Percentiles rank a stretch among this genome's conserved stretches.
These are phyloP conservation scores for Yarrowia divulgata DNA, from an alignment of 805 yeast species.

Conservation along the genomic window DNA sequence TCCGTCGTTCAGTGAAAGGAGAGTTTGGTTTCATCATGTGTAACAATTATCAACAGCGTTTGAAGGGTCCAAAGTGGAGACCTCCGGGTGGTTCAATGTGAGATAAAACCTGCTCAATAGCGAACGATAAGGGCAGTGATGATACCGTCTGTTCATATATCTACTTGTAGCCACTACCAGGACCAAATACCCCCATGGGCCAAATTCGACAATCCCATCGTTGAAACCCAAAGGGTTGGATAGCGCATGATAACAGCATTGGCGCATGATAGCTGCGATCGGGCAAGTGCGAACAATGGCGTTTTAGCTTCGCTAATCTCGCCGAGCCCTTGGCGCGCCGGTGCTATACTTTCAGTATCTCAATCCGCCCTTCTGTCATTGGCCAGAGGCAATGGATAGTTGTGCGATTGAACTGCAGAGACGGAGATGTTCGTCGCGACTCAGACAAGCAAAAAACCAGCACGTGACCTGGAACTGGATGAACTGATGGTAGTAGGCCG, in stretches of 20 bases:
- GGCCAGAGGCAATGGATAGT: not conserved
- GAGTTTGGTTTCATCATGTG: not conserved
- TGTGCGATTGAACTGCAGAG: not conserved
- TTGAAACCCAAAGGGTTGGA: not conserved
- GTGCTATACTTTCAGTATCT: not conserved
- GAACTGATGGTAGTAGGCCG: not conserved
- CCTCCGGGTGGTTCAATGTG: not conserved
- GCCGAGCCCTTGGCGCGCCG: too few species aligned
- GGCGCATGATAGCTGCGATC: constrained; percentile 6
- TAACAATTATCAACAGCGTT: constrained; percentile 1
- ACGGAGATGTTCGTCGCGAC: not conserved
- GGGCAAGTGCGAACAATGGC: constrained; percentile 2
- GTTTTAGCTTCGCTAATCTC: constrained; percentile 1
- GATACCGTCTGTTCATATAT: not conserved
- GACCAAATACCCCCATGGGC: constrained; percentile 2
- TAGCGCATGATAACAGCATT: not conserved
- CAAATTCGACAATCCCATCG: constrained; percentile 1
- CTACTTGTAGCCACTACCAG: constrained; percentile 9
- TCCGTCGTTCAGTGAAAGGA: not conserved
- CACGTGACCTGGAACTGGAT: not conserved
- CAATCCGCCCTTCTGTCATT: constrained; percentile 11
- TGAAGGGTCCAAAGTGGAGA: not conserved
- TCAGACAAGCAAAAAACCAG: not conserved
- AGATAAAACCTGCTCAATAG: not conserved
- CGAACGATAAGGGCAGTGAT: not conserved